A percentile compares a stretch with the other conserved stretches of the same genome.
These are phyloP conservation scores for Alternaria longipes DNA, from an alignment of 2,329 filamentous ascomycete species.

Conservation along the genomic window DNA sequence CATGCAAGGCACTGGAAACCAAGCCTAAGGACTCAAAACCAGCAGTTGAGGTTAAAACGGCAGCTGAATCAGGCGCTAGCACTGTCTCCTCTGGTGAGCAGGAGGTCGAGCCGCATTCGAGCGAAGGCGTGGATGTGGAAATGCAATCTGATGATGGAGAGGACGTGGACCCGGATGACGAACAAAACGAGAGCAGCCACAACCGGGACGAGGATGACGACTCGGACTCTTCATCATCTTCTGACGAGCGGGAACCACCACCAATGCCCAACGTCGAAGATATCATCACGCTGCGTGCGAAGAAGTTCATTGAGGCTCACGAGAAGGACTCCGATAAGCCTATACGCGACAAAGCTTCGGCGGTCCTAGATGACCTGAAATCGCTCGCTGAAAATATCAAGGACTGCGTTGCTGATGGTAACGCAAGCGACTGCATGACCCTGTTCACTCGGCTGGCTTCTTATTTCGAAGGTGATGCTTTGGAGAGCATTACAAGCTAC, in stretches of 20 bases:
- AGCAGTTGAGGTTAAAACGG: conserved; percentile 34
- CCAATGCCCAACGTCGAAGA: conserved; percentile 67
- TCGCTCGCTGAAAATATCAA: conserved; percentile 76
- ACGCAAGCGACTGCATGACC: conserved; percentile 62
- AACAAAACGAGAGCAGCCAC: conserved; percentile 66
- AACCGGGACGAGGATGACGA: conserved; percentile 69
- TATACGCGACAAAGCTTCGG: conserved; percentile 80
- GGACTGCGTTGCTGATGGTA: conserved; percentile 68
- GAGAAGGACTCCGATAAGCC: conserved; percentile 77
- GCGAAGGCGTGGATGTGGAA: conserved; percentile 63
- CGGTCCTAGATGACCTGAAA: conserved; percentile 78
- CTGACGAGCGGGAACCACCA: conserved; percentile 35
- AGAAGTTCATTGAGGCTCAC: conserved; percentile 83
- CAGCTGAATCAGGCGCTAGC: conserved; percentile 36
- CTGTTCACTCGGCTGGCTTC: conserved; percentile 80
- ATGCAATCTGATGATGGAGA: conserved; percentile 62
- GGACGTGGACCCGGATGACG: conserved; percentile 64
- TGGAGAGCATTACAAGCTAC: conserved; percentile 94
- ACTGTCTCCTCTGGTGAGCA: conserved; percentile 37
- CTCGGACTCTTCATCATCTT: conserved; percentile 70
- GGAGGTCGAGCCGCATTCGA: conserved; percentile 58
- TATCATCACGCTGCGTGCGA: conserved; percentile 78
- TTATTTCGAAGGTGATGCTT: conserved; percentile 87
- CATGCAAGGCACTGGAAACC: conserved; percentile 43
- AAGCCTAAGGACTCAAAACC: conserved; percentile 40